Evolutionary conservation across 2,329 filamentous ascomycete species (phyloP).

Genomic region (Calonectria hongkongensis): DNA sequence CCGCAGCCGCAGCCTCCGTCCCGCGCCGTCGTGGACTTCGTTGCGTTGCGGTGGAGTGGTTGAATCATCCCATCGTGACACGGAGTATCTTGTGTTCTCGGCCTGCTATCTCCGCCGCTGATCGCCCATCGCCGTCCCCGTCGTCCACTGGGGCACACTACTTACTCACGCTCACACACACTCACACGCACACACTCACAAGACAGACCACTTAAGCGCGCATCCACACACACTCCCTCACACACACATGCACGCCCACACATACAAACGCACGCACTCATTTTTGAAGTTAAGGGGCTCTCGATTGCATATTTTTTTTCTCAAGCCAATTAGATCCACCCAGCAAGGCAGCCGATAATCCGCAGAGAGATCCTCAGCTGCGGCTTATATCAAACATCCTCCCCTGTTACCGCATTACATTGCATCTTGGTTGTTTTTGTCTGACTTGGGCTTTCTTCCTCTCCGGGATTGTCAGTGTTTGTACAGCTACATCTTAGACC

Average conservation of each 20-base stretch:
- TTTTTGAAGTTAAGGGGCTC: conserved; percentile 29
- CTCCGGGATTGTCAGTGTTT: conserved; percentile 5
- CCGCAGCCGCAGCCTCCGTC: conserved; percentile 36
- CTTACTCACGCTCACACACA: conserved; percentile 29
- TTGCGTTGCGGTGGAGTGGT: conserved; percentile 38
- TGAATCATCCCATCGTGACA: conserved; percentile 38
- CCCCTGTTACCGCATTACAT: conserved; percentile 36
- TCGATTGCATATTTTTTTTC: conserved; percentile 17
- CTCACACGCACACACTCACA: conserved; percentile 33
- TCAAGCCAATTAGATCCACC: conserved; percentile 20
- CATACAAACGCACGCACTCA: conserved; percentile 26
- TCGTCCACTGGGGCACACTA: conserved; percentile 41
- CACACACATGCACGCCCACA: conserved; percentile 13
- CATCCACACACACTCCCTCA: conserved; percentile 10
- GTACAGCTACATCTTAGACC: not conserved
- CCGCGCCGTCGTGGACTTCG: conserved; percentile 35
- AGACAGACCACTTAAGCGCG: conserved; percentile 11
- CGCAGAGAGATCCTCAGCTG: conserved; percentile 29
- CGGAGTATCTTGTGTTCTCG: conserved; percentile 40
- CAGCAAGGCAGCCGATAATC: conserved; percentile 13
- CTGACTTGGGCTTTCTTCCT: not conserved
- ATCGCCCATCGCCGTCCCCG: conserved; percentile 47
- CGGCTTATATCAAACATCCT: conserved; percentile 29
- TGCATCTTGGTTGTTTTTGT: conserved; percentile 28
- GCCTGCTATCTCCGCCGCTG: conserved; percentile 38